Evolutionary conservation across 176 grass and related monocot genomes (phyloP).

Genomic region (Phyllostachys edulis): DNA sequence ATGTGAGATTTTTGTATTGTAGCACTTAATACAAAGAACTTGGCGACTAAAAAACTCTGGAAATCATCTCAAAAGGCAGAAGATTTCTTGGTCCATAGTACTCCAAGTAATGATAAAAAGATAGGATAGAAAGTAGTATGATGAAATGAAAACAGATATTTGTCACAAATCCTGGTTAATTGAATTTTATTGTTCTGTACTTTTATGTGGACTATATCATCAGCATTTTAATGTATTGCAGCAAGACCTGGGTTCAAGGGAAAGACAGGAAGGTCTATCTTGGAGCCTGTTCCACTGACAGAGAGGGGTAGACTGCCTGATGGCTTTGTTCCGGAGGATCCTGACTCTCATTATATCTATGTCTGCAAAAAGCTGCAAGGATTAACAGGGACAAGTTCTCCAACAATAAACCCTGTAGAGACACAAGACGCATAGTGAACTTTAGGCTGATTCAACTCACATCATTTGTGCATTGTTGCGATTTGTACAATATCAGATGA

Average conservation of each 20-base stretch:
- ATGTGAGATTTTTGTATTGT: background rate
- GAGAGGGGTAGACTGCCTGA: constrained; percentile 62
- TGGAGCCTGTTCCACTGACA: constrained; percentile 80
- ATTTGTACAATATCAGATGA: constrained; percentile 31
- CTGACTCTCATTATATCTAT: constrained; percentile 95
- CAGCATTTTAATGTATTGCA: constrained; percentile 51
- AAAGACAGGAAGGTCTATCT: constrained; percentile 52
- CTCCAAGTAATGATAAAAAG: background rate
- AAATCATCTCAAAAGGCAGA: background rate
- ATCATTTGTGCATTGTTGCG: constrained; percentile 27
- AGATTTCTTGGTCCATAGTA: background rate
- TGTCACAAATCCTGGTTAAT: constrained; percentile 1
- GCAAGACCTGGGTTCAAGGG: constrained; percentile 78
- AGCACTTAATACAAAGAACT: background rate
- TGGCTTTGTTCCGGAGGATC: constrained; percentile 79
- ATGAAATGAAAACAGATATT: constrained; percentile 10
- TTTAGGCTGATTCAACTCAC: constrained; percentile 30
- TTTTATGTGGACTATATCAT: background rate
- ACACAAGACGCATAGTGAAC: constrained; percentile 31
- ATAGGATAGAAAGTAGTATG: background rate
- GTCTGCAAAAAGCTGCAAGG: constrained; percentile 69
- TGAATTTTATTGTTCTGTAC: background rate
- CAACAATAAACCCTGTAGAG: constrained; percentile 16
- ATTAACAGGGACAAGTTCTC: constrained; percentile 33
- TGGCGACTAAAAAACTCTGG: background rate